Base-by-base conservation (phyloP, 139 green algal genomes). In the Haematococcus sp. region DNA sequence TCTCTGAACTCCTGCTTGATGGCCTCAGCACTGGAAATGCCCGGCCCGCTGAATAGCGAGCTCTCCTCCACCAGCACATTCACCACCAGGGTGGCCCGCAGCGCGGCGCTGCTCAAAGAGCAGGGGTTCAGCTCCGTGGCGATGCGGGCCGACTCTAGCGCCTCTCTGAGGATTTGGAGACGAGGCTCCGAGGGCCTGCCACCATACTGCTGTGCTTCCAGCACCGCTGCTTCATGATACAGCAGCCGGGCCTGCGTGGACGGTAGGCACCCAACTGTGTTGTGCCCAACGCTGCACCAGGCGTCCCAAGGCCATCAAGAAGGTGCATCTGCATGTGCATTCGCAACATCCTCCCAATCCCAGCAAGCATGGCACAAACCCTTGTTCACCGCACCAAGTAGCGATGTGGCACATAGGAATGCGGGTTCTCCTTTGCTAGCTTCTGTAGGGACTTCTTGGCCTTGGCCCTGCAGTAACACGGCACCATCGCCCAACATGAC, bases 1-100 rank as follows among this genome's bases (percentile, higher is more conserved):
- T 68, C 68, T 56, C 31, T 65, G 19, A 92, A 83, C 74, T 83
- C 76, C 25, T 71, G 35, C 55, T 81, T 81, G 16, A 83, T 81
- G 25, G 60, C 63, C 58, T 85, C 80, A 79, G 5, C 75, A 61
- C 1, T 72, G 68, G 51, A 78, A 43, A 28, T 70, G 20, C 34
- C 46, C 7, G 17, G 54, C 35, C 27, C 58, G 61, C 28, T 73
- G 76, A 76, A 31, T 56, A 83, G 35, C 23, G 33, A 40, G 34
- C 33, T 56, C 71, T 88, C 79, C 78, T 92, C 87, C 2, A 90
- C 82, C 4, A 92, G 76, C 56, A 89, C 56, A 63, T 92, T 92
- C 1, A 90, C 81, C 0, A 83, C 82, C 3, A 89, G 73, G 7
- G 84, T 89, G 15, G 84, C 84, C 2, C 84, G 66, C 25, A 92